phyloP scores from a whole-genome alignment of 371 early-diverging fungal species.

The Choanephora cucurbitarum region DNA sequence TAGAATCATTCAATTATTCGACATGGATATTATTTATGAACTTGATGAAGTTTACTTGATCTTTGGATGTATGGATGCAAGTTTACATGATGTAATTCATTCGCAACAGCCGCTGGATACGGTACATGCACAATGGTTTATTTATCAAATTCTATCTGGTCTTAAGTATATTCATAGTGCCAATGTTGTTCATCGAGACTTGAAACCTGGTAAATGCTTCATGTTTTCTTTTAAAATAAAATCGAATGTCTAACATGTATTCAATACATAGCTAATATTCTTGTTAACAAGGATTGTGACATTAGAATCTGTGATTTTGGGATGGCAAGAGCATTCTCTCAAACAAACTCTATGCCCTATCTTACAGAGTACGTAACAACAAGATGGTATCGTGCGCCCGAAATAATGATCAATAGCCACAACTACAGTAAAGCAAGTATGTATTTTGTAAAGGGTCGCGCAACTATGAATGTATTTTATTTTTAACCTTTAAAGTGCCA shows the following conservation, averaged over 20 bases:
- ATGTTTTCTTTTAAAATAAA: too few species aligned
- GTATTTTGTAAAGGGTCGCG: slow-evolving; percentile 9
- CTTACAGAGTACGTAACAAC: slow-evolving; percentile 88
- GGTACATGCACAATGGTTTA: slow-evolving; percentile 85
- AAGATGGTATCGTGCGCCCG: slow-evolving; percentile 94
- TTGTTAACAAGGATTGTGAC: slow-evolving; percentile 12
- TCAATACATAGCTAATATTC: slow-evolving; percentile 9
- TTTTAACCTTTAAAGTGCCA: background rate
- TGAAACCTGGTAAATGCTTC: slow-evolving; percentile 65
- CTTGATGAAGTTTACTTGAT: slow-evolving; percentile 52
- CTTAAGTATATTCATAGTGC: slow-evolving; percentile 89
- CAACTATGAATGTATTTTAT: background rate
- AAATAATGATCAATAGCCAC: slow-evolving; percentile 80
- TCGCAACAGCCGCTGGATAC: slow-evolving; percentile 82
- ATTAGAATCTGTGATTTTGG: slow-evolving; percentile 76
- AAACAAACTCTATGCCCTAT: slow-evolving; percentile 58
- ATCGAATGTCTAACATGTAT: background rate
- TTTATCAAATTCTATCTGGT: slow-evolving; percentile 84
- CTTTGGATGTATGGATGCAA: slow-evolving; percentile 88
- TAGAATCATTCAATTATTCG: slow-evolving; percentile 67
- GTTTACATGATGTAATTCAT: slow-evolving; percentile 85
- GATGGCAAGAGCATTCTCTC: slow-evolving; percentile 70
- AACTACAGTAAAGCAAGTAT: slow-evolving; percentile 77
- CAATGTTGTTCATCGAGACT: slow-evolving; percentile 85
- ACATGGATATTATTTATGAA: slow-evolving; percentile 63